These are phyloP conservation scores for Neurospora tetrasperma DNA, from an alignment of 495 filamentous ascomycete species.

Conservation along the genomic window DNA sequence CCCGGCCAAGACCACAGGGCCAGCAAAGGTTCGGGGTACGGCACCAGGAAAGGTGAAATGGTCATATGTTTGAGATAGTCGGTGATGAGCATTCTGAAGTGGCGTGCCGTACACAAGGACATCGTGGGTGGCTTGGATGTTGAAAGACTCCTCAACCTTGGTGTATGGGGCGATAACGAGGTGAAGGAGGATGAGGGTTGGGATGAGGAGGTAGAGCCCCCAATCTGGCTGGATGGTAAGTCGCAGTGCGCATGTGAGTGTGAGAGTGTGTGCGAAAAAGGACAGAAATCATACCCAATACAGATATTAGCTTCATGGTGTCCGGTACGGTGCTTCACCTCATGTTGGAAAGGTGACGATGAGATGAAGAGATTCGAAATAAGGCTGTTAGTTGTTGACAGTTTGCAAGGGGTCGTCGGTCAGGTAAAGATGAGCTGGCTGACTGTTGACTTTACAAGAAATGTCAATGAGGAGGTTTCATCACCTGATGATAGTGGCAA, in stretches of 20 bases:
- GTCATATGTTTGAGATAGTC: conserved; percentile 58
- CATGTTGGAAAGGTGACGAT: neutral
- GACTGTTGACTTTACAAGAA: neutral
- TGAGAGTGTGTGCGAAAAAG: neutral
- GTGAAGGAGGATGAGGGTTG: conserved; percentile 61
- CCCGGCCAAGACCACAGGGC: conserved; percentile 61
- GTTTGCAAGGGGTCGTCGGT: neutral
- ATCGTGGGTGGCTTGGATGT: conserved; percentile 90
- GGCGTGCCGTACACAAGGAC: conserved; percentile 73
- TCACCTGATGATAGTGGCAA: no score
- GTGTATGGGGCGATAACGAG: conserved; percentile 78
- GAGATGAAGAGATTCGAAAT: neutral
- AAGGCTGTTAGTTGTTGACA: neutral
- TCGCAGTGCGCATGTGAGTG: neutral
- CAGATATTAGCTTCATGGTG: neutral
- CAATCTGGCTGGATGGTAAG: conserved; percentile 29
- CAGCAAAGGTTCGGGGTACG: conserved; percentile 84
- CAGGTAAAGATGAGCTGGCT: neutral
- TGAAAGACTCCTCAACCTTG: conserved; percentile 99
- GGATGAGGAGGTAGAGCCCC: conserved; percentile 47
- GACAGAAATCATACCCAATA: neutral
- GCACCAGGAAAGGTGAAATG: conserved; percentile 86
- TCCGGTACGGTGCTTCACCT: neutral
- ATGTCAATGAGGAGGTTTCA: neutral
- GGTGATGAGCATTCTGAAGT: conserved; percentile 36